Conservation (phyloP, 768 basidiomycete species). For the Baorangia bicolor region DNA sequence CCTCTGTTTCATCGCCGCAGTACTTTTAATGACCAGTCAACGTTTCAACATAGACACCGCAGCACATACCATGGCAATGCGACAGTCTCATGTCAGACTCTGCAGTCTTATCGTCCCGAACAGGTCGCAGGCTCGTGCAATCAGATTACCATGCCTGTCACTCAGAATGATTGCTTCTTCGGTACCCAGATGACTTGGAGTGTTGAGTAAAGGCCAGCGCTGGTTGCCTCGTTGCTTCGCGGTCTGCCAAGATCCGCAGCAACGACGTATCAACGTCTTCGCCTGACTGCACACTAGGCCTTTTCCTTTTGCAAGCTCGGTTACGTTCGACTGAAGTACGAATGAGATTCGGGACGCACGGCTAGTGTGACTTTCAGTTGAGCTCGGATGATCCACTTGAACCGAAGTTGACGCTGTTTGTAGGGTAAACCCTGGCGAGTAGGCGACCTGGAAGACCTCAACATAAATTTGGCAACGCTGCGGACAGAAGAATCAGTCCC, state of each 20-base stretch:
- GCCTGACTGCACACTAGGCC: background rate
- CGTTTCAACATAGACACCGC: background rate
- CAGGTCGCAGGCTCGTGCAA: background rate
- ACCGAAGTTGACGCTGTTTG: background rate
- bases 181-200: background rate
- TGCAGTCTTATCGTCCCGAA: background rate
- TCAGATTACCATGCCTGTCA: background rate
- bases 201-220: background rate
- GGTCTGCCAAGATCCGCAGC: background rate
- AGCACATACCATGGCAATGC: background rate
- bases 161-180: background rate
- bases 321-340: background rate
- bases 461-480: background rate
- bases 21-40: background rate
- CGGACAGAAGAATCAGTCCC: background rate
- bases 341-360: background rate
- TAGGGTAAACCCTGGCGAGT: too few species aligned
- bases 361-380: too few species aligned
- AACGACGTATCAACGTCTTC: background rate
- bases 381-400: background rate
- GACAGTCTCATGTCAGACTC: conserved; percentile 1
- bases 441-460: background rate
- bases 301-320: background rate
- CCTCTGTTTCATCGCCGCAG: too few species aligned
- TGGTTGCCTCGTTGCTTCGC: conserved; percentile 4